A percentile compares a stretch with the other conserved stretches of the same genome.
These are phyloP conservation scores for Middelhovenomyces tepae DNA, from an alignment of 805 yeast species.

Conservation along the genomic window DNA sequence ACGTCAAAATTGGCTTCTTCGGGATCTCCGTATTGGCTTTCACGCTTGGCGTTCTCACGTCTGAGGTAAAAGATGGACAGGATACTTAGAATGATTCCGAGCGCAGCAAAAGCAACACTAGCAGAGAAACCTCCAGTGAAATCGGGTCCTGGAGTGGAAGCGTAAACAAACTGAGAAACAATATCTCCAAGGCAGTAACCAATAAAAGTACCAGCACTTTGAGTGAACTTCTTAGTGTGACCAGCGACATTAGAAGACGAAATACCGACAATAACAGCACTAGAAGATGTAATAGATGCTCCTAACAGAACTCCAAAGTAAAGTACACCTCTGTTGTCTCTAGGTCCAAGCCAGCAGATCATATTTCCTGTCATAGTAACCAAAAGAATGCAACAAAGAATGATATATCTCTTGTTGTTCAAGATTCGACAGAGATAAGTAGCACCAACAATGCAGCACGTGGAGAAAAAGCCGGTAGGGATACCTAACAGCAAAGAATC, in stretches of 20 bases:
- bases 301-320: conserved; percentile 10
- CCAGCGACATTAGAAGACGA: conserved; percentile 43
- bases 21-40: too few relatives aligned
- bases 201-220: conserved; percentile 45
- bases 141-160: conserved; percentile 12
- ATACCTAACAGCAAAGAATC: conserved; percentile 37
- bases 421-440: conserved; percentile 10
- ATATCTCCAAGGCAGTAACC: conserved; percentile 58
- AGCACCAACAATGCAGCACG: conserved; percentile 2
- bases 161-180: conserved; percentile 59
- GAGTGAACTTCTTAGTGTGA: conserved; percentile 43
- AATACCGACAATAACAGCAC: conserved; percentile 25
- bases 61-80: too few relatives aligned
- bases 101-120: too few relatives aligned
- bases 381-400: conserved; percentile 5
- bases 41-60: too few relatives aligned
- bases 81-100: too few relatives aligned
- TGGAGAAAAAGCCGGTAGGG: conserved; percentile 34
- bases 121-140: conserved; percentile 11
- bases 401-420: conserved; percentile 6
- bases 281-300: conserved; percentile 10
- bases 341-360: conserved; percentile 10
- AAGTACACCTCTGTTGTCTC: conserved; percentile 4
- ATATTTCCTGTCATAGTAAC: conserved; percentile 9
- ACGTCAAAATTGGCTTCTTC: too few relatives aligned